Evolutionary conservation across 2,329 filamentous ascomycete species (phyloP), one percentile per base, ranked within the genome.

Genomic region (Venturia effusa): DNA sequence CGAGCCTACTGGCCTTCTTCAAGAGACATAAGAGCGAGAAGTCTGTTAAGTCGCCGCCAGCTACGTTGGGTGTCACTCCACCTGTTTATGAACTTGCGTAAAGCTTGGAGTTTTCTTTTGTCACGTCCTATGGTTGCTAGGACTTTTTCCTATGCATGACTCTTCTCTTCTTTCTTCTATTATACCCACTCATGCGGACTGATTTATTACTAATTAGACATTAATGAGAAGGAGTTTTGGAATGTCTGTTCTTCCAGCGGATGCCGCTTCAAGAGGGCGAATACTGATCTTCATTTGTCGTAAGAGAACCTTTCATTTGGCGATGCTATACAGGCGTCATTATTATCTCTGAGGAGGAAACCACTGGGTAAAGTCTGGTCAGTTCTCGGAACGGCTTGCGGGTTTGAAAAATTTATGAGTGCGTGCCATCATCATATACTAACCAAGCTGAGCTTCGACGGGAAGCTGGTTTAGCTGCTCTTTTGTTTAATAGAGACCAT

Each of bases 11-110:
- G 32, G 15, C 4, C n/a, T 60, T 60, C 40, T 60, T 60, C 37
- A 60, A 43, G 37, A 60, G 59, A 17, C 37, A 60, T 19, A 60
- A 60, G 34, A 32, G 59, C 6, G 59, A 43, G 37, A 60, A 57
- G 17, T 30, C 51, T n/a, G 51, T 17, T 19, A 19, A n/a, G n/a
- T n/a, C 51, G 27, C 30, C 51, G 30, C 51, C 51, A 24, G 51
- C 51, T 7, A 24, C 51, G 15, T 4, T 57, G 51, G 15, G 51
- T 37, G 30, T 10, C 10, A n/a, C 51, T 19, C 1, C 27, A 19
- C 51, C 51, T 17, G n/a, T 57, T 34, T 57, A 34, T 34, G 51
- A 57, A 57, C 51, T 57, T 34, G 51, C 51, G 15, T 57, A 34
- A 19, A n/a, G 27, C 15, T 27, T 19, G 27, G 24, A 17, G 13